Percentiles rank a stretch among this genome's conserved stretches.
Conservation (phyloP, 805 yeast species). For the Yamadazyma paraphyllophila region DNA sequence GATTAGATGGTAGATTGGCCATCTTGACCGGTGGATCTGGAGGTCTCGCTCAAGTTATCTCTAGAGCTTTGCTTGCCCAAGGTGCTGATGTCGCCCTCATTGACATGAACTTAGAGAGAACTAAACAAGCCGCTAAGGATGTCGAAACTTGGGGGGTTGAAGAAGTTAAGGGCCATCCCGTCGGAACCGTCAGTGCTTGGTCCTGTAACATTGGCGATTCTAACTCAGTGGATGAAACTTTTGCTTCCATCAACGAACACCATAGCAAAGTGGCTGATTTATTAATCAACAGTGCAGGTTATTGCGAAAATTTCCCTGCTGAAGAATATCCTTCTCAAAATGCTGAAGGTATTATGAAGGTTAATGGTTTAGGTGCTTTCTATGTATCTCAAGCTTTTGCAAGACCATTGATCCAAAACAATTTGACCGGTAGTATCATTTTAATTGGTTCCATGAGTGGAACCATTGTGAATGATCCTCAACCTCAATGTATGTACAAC, state of each 20-base stretch:
- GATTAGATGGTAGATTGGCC: conserved; percentile 69
- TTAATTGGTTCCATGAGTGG: conserved; percentile 82
- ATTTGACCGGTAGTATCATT: conserved; percentile 58
- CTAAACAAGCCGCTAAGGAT: conserved; percentile 53
- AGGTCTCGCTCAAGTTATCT: conserved; percentile 63
- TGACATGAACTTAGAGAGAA: conserved; percentile 62
- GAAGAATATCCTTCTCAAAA: conserved; percentile 70
- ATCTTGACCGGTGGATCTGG: conserved; percentile 82
- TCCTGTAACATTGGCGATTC: conserved; percentile 72
- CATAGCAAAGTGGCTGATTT: conserved; percentile 63
- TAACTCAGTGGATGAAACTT: conserved; percentile 53
- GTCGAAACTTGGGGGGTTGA: conserved; percentile 47
- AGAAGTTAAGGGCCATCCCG: conserved; percentile 34
- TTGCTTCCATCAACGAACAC: conserved; percentile 51
- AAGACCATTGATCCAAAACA: conserved; percentile 57
- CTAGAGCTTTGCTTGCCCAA: conserved; percentile 67
- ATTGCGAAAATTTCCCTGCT: conserved; percentile 77
- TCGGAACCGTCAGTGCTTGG: conserved; percentile 57
- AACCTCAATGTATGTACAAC: conserved; percentile 77
- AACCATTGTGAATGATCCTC: conserved; percentile 73
- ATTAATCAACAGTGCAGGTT: conserved; percentile 79
- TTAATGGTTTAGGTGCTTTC: conserved; percentile 71
- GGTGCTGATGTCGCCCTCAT: conserved; percentile 76
- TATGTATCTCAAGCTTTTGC: conserved; percentile 76
- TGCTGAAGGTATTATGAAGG: conserved; percentile 67